phyloP scores from a whole-genome alignment of 2,329 filamentous ascomycete species.

The Penicillium sp. region DNA sequence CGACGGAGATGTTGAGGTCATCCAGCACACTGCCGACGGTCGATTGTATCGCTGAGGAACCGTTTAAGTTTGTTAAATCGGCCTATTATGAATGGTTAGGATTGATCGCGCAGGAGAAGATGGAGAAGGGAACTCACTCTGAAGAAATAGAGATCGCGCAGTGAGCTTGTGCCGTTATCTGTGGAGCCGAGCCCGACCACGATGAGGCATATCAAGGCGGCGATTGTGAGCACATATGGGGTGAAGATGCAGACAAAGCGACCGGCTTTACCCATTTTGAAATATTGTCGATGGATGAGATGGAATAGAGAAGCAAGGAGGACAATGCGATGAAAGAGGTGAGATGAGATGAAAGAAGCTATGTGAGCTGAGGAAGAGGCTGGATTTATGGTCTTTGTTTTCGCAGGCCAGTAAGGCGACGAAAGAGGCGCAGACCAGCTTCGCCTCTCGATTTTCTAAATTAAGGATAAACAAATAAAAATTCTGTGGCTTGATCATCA shows the following conservation, averaged over 20 bases:
- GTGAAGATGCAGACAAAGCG: slow-evolving; percentile 85
- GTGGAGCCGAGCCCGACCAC: slow-evolving; percentile 64
- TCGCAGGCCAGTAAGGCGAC: neutral
- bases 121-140: slow-evolving; percentile 37
- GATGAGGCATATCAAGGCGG: slow-evolving; percentile 71
- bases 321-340: slow-evolving; percentile 1
- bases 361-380: neutral
- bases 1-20: slow-evolving; percentile 40
- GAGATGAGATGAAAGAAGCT: neutral
- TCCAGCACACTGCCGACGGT: slow-evolving; percentile 38
- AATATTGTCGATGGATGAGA: neutral
- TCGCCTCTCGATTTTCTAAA: slow-evolving; percentile 14
- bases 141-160: slow-evolving; percentile 62
- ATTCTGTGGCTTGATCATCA: slow-evolving; percentile 14
- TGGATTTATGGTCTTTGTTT: neutral
- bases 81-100: slow-evolving; percentile 44
- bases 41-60: slow-evolving; percentile 45
- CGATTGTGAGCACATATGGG: slow-evolving; percentile 81
- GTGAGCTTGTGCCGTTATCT: slow-evolving; percentile 52
- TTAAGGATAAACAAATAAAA: slow-evolving; percentile 3
- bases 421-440: slow-evolving; percentile 9
- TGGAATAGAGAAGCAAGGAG: neutral
- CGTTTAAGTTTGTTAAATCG: slow-evolving; percentile 65
- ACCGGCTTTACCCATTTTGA: slow-evolving; percentile 71
- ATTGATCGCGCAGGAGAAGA: neutral